phyloP scores from a whole-genome alignment of 139 green algal species.

The Chlamydomonas sphaeroides region DNA sequence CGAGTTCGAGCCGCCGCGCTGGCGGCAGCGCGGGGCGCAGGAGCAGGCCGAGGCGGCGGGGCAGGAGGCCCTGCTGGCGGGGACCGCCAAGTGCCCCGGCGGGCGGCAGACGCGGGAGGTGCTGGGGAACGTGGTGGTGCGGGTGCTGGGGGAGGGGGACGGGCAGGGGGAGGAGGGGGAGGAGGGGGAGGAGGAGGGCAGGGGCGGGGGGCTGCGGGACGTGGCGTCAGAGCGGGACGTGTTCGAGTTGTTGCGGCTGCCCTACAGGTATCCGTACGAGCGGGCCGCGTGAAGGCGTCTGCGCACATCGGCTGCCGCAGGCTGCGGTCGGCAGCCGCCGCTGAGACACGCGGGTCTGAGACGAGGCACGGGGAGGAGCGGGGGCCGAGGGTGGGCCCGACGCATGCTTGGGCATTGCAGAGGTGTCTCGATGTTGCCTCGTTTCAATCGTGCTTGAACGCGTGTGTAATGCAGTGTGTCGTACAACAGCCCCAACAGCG shows the following conservation, averaged over 20 bases:
- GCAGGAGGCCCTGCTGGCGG: neutral
- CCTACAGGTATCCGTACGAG: constrained; percentile 12
- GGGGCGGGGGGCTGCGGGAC: neutral
- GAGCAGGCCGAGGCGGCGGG: neutral
- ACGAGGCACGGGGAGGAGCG: no score
- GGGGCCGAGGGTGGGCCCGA: no score
- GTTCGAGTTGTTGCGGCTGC: constrained; percentile 8
- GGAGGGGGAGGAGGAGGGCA: neutral
- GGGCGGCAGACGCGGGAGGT: neutral
- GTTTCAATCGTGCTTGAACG: no score
- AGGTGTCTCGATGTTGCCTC: no score
- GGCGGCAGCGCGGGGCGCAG: neutral
- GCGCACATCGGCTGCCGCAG: no score
- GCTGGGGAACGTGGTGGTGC: neutral
- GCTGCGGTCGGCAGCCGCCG: no score
- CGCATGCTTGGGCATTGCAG: no score
- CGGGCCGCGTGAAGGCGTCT: constrained; percentile 10
- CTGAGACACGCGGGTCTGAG: no score
- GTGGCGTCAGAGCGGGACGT: constrained; percentile 18
- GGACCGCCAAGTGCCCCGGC: neutral
- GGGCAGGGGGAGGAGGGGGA: neutral
- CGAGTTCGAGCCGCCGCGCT: constrained; percentile 12
- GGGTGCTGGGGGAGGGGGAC: neutral
- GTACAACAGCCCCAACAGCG: no score
- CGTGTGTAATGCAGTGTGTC: no score